Evolutionary conservation across 2,329 filamentous ascomycete species (phyloP), one percentile per base, ranked within the genome.

Genomic region (Gremmenia infestans): DNA sequence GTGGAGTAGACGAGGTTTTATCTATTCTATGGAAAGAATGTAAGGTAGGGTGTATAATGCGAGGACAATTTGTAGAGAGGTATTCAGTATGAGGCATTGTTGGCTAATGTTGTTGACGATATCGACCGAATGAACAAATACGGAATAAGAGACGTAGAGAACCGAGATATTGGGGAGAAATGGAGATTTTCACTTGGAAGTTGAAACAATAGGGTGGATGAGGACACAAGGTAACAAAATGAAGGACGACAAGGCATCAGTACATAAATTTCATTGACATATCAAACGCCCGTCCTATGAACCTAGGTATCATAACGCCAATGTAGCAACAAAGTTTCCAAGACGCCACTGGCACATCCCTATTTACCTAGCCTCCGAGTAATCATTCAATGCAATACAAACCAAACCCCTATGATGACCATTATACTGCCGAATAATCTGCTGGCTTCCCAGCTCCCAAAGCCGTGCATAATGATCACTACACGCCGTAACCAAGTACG

Each of bases 371-470:
- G 66, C 62, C 36, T 68, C 66, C 1, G 64, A 67, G 63, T 82
- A 82, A 63, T 89, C 86, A 65, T 89, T 89, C 62, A 89, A 70
- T 11, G 86, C 86, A 51, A 89, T 86, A 66, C 86, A 88, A 0
- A 89, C 86, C 1, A 64, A 54, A 19, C 87, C 87, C 8, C 87
- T 77, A 68, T 90, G 87, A 69, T 90, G 87, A 0, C 87, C 87
- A 67, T 87, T 89, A 67, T 90, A 90, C 72, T 90, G 87, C 40
- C 87, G 72, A 58, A 90, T 89, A 60, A 89, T 87, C 55, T 78
- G 80, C 66, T 87, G 85, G 50, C 81, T 85, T 50, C 80, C 78
- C 56, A 90, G 71, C 71, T 90, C 87, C 87, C 87, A 90, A 56
- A 90, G 71, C 23, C 87, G 73, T 5, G 87, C 87, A 70, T 88